phyloP scores from a whole-genome alignment of 2,329 filamentous ascomycete species.

The Aspergillus latus region DNA sequence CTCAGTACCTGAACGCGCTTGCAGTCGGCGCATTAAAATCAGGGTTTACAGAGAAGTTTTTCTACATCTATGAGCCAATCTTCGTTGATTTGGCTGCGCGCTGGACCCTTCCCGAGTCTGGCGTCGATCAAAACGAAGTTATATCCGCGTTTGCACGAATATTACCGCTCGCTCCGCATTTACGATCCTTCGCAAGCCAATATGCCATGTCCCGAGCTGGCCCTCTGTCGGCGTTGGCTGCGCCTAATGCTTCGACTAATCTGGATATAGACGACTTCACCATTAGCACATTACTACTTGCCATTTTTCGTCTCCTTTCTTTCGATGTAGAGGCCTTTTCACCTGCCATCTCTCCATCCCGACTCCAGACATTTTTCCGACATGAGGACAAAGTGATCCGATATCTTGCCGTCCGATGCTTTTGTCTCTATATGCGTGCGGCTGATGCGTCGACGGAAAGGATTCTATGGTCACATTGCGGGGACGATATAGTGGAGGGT shows the following conservation, averaged over 20 bases:
- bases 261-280: slow-evolving; percentile 38
- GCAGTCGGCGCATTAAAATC: slow-evolving; percentile 68
- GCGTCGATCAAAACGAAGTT: slow-evolving; percentile 42
- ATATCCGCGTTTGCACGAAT: slow-evolving; percentile 76
- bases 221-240: slow-evolving; percentile 34
- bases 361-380: slow-evolving; percentile 68
- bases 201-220: slow-evolving; percentile 36
- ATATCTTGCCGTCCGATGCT: slow-evolving; percentile 78
- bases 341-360: slow-evolving; percentile 62
- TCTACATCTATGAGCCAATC: slow-evolving; percentile 70
- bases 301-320: slow-evolving; percentile 75
- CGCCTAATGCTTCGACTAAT: slow-evolving; percentile 30
- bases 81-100: slow-evolving; percentile 80
- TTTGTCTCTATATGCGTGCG: slow-evolving; percentile 74
- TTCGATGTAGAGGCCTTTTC: slow-evolving; percentile 71
- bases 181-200: slow-evolving; percentile 70
- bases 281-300: slow-evolving; percentile 58
- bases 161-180: slow-evolving; percentile 76
- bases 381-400: slow-evolving; percentile 61
- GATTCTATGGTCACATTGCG: slow-evolving; percentile 67
- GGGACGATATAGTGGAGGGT: slow-evolving; percentile 62
- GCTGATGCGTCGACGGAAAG: slow-evolving; percentile 76
- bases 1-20: slow-evolving; percentile 69
- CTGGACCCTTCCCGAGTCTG: slow-evolving; percentile 58
- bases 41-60: slow-evolving; percentile 69